A percentile compares a stretch with the other conserved stretches of the same genome.
Evolutionary conservation across 2,329 filamentous ascomycete species (phyloP).

Genomic region (Aspergillus sojae): DNA sequence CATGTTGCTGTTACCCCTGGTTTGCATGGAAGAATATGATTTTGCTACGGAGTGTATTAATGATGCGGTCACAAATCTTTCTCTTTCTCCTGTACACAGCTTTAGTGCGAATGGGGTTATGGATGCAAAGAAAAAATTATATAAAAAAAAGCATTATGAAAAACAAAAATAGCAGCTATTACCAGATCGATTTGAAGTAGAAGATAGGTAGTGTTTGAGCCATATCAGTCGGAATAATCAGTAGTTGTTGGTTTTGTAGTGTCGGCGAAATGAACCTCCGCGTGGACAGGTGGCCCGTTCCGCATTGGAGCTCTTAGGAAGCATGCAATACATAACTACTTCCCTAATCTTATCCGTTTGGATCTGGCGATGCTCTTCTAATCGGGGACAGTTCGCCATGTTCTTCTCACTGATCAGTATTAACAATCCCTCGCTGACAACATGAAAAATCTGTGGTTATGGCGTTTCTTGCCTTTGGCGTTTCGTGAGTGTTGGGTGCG

Average conservation of each 20-base stretch:
- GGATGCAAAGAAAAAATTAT: slow-evolving; percentile 16
- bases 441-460: slow-evolving; percentile 38
- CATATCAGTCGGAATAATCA: not conserved
- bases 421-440: slow-evolving; percentile 28
- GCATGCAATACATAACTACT: slow-evolving; percentile 1
- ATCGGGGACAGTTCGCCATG: slow-evolving; percentile 34
- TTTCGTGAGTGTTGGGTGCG: slow-evolving; percentile 32
- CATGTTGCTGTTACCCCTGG: slow-evolving; percentile 13
- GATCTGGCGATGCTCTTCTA: slow-evolving; percentile 10
- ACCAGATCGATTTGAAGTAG: not conserved
- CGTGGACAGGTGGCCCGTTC: slow-evolving; percentile 42
- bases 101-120: slow-evolving; percentile 21
- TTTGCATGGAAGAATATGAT: slow-evolving; percentile 35
- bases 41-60: slow-evolving; percentile 22
- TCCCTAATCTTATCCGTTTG: slow-evolving; percentile 2
- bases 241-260: slow-evolving; percentile 10
- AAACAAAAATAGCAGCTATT: slow-evolving; percentile 17
- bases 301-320: slow-evolving; percentile 6
- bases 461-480: slow-evolving; percentile 36
- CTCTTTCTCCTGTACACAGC: slow-evolving; percentile 38
- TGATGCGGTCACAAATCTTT: slow-evolving; percentile 22
- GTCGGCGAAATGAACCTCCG: slow-evolving; percentile 42
- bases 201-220: slow-evolving; percentile 18
- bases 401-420: slow-evolving; percentile 29
- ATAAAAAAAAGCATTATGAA: slow-evolving; percentile 13